Percentiles rank a stretch among this genome's conserved stretches.
phyloP scores from a whole-genome alignment of 139 green algal genomes.

The Picochlorum sp. region DNA sequence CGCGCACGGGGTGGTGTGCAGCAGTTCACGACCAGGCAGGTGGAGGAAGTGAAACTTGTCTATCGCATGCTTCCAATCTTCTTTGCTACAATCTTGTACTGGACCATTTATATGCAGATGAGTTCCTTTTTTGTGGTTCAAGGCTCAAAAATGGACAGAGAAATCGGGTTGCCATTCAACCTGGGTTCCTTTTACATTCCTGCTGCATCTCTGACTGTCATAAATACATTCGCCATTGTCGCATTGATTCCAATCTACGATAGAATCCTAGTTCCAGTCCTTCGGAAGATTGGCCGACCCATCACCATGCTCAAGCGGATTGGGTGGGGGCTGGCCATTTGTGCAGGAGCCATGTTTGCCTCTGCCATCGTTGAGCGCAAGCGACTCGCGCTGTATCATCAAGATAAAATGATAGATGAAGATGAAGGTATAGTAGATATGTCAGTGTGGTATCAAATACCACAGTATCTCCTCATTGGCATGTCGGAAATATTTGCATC shows the following conservation, averaged over 20 bases:
- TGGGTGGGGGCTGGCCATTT: constrained; percentile 72
- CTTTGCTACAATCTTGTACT: constrained; percentile 79
- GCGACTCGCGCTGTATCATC: constrained; percentile 40
- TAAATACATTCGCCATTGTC: constrained; percentile 83
- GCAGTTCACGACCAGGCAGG: constrained; percentile 45
- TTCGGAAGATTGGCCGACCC: constrained; percentile 37
- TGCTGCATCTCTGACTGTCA: constrained; percentile 70
- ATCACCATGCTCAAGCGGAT: constrained; percentile 74
- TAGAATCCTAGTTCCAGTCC: constrained; percentile 49
- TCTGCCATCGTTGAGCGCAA: constrained; percentile 57
- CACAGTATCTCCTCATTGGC: constrained; percentile 78
- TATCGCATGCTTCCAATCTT: constrained; percentile 87
- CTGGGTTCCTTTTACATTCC: constrained; percentile 52
- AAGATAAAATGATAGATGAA: constrained; percentile 17
- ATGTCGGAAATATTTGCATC: constrained; percentile 74
- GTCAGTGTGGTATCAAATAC: constrained; percentile 63
- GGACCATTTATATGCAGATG: constrained; percentile 89
- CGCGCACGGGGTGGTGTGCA: constrained; percentile 2
- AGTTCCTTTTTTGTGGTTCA: constrained; percentile 82
- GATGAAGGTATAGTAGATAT: constrained; percentile 20
- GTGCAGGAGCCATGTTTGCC: constrained; percentile 62
- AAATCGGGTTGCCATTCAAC: constrained; percentile 10
- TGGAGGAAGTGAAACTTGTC: constrained; percentile 90
- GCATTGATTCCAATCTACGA: constrained; percentile 81
- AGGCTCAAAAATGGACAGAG: constrained; percentile 69